Evolutionary conservation across 345 rosid genomes (phyloP).

Genomic region (Salix caprea): DNA sequence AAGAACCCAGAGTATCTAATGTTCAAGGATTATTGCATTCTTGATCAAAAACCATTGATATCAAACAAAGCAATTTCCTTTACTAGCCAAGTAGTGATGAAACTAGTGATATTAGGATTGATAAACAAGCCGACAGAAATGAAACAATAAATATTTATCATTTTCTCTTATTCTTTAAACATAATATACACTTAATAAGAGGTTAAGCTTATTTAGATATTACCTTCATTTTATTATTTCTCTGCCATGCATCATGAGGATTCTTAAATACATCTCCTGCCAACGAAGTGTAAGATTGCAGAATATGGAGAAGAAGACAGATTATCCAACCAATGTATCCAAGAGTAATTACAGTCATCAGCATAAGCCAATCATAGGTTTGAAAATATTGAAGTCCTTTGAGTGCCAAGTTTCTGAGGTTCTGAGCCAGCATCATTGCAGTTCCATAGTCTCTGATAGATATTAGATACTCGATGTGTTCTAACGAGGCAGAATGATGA

Average conservation of each 20-base stretch:
- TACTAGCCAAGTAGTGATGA: background rate
- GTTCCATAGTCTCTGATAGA: constrained; percentile 47
- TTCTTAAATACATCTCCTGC: constrained; percentile 43
- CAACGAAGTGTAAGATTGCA: constrained; percentile 74
- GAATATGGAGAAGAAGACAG: constrained; percentile 74
- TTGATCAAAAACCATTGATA: background rate
- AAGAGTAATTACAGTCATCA: constrained; percentile 79
- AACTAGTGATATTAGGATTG: background rate
- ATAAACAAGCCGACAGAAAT: background rate
- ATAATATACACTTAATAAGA: constrained; percentile 17
- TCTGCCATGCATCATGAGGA: constrained; percentile 43
- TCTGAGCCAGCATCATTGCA: constrained; percentile 62
- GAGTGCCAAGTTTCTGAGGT: constrained; percentile 78
- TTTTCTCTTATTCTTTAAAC: background rate
- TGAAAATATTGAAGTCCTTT: constrained; percentile 92
- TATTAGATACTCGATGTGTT: constrained; percentile 60
- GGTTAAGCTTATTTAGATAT: constrained; percentile 43
- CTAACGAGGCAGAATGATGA: constrained; percentile 38
- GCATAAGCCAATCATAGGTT: constrained; percentile 93
- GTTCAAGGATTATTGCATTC: background rate
- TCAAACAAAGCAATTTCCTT: background rate
- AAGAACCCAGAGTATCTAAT: background rate
- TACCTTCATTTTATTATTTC: constrained; percentile 61
- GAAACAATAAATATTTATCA: background rate
- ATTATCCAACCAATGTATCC: constrained; percentile 94